Evolutionary conservation across 768 basidiomycete genomes (phyloP).

Genomic region (Paxillus ammoniavirescens): DNA sequence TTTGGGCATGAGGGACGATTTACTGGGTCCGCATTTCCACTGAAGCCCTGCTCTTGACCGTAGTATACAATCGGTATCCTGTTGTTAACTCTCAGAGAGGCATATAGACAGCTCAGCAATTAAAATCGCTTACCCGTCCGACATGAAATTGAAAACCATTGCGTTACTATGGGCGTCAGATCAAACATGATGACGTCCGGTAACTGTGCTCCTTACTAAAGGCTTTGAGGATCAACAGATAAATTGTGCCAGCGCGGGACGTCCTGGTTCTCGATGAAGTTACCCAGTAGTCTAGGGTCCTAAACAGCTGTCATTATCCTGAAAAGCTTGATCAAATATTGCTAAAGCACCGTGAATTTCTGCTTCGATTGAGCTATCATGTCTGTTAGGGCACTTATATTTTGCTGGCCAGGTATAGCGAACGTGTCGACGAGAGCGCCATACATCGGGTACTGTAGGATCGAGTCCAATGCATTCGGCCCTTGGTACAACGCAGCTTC

Average conservation of each 20-base stretch:
- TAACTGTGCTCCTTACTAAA: conserved; percentile 45
- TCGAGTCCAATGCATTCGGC: conserved; percentile 57
- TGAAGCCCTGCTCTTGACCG: conserved; percentile 74
- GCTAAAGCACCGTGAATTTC: conserved; percentile 42
- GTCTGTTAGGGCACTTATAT: conserved; percentile 55
- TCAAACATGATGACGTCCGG: background rate
- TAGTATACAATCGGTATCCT: conserved; percentile 82
- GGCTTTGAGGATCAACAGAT: conserved; percentile 69
- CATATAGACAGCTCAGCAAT: background rate
- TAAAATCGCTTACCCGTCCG: conserved; percentile 49
- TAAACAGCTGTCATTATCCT: conserved; percentile 4
- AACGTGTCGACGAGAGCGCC: conserved; percentile 63
- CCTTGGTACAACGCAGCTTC: conserved; percentile 61
- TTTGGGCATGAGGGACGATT: conserved; percentile 13
- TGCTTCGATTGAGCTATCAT: conserved; percentile 52
- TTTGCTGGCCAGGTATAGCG: conserved; percentile 64
- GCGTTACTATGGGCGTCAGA: conserved; percentile 52
- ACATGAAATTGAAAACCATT: conserved; percentile 72
- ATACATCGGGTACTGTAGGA: conserved; percentile 74
- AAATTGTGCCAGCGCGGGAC: conserved; percentile 70
- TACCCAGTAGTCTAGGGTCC: conserved; percentile 49
- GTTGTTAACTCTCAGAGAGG: background rate
- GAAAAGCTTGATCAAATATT: background rate
- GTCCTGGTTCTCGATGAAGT: conserved; percentile 82
- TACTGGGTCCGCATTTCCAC: conserved; percentile 66